Base-by-base conservation (phyloP, 2,329 filamentous ascomycete genomes). In the Ceratocystiopsis sp. region DNA sequence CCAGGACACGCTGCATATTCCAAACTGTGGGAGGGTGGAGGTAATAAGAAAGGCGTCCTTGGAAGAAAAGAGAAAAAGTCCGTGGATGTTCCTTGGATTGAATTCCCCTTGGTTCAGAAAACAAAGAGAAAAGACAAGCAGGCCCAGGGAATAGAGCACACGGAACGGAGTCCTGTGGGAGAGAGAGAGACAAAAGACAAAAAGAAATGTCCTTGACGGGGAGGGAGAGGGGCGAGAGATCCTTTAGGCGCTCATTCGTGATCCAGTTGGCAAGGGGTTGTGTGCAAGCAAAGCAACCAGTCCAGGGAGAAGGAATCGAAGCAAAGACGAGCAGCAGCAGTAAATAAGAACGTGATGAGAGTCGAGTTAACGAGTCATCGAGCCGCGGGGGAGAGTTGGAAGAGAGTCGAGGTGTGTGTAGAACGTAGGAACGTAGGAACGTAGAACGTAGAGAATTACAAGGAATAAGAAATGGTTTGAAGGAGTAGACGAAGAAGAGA, bases 1-100 rank as follows among this genome's bases (percentile, higher is more conserved):
- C 63, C 60, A 65, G 62, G 62, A 69, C 68, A 67, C 73, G 66
- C 65, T 73, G 69, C 71, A 75, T 75, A 61, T 60, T 73, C 65
- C 60, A 54, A 16, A 12, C 12, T 16, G 52, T 55, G 52, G 54
- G 56, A 29, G 17, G 34, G 32, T 49, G 52, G 48, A 48, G 47
- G 45, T 51, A 6, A 40, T 35, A 40, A 21, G 35, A 35, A 35
- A 33, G 29, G 13, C 11, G 14, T n/a, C n/a, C 35, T 35, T 13
- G 16, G 16, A 18, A 18, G 12, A 14, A 18, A 25, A 9, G 25
- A 42, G 38, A 19, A 33, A 29, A 12, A 37, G 39, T 19, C 16
- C 8, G 35, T 18, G 8, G 35, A 8, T 18, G 18, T 17, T 37
- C 18, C 11, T 33, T 14, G 32, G 10, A 3, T 9, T 6, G 11